These are phyloP conservation scores for Helminthosporium solani DNA, from an alignment of 2,329 filamentous ascomycete genomes.

Conservation along the genomic window DNA sequence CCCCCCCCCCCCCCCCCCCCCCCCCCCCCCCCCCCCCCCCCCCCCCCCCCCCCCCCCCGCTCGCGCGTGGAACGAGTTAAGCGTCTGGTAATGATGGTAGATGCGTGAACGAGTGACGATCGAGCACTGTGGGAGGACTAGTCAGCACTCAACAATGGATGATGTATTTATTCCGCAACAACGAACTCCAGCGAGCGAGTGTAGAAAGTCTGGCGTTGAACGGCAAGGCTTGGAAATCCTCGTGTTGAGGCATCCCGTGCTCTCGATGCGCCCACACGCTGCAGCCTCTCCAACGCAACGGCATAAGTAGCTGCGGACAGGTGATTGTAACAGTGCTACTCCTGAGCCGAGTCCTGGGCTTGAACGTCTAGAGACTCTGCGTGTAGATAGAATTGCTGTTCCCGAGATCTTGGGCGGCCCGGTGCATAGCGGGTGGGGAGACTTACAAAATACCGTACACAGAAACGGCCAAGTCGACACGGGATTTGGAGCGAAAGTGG, in stretches of 20 bases:
- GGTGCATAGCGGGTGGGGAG: constrained; percentile 9
- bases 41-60: too few species aligned
- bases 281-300: too few species aligned
- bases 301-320: background rate
- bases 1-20: too few species aligned
- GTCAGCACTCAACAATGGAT: background rate
- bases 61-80: background rate
- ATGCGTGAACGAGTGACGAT: background rate
- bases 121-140: background rate
- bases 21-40: too few species aligned
- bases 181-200: too few species aligned
- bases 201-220: too few species aligned
- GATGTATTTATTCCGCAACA: background rate
- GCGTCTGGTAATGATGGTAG: background rate
- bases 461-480: constrained; percentile 6
- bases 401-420: background rate
- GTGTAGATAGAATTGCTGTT: constrained; percentile 2
- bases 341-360: background rate
- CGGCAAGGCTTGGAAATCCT: background rate
- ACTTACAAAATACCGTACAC: constrained; percentile 17
- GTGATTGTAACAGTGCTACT: background rate
- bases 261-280: background rate
- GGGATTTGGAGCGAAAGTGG: constrained; percentile 19
- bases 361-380: background rate
- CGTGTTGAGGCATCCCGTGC: background rate